phyloP scores from a whole-genome alignment of 768 basidiomycete species.

The Pulveroboletus sp. region DNA sequence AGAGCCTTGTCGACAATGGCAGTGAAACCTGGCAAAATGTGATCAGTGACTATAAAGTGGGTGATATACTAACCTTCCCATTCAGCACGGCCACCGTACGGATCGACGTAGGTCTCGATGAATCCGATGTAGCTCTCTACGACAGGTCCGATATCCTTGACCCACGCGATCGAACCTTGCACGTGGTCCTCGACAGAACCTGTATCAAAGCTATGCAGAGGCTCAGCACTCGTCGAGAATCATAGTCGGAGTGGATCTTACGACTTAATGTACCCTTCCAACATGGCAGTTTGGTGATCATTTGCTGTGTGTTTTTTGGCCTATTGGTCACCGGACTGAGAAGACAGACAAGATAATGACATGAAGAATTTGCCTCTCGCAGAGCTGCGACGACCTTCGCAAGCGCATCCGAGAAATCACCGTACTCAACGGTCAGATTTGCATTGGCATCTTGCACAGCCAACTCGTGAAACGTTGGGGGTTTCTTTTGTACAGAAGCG shows the following conservation, averaged over 20 bases:
- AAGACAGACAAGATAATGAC: background rate
- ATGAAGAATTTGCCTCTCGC: conserved; percentile 43
- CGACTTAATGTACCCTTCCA: conserved; percentile 79
- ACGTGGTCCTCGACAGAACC: conserved; percentile 82
- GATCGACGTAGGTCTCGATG: conserved; percentile 85
- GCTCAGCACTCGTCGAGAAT: background rate
- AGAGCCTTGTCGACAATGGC: conserved; percentile 85
- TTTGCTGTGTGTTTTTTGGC: conserved; percentile 75
- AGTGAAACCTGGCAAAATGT: conserved; percentile 62
- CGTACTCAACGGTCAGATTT: conserved; percentile 66
- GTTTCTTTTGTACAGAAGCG: conserved; percentile 58
- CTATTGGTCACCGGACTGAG: conserved; percentile 31
- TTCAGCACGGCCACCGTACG: conserved; percentile 87
- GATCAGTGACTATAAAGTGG: background rate
- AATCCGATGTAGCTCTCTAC: conserved; percentile 90
- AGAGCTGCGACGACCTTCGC: conserved; percentile 54
- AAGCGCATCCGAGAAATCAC: conserved; percentile 66
- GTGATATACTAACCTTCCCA: conserved; percentile 67
- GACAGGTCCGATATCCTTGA: conserved; percentile 81
- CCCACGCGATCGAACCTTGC: conserved; percentile 76
- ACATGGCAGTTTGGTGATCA: conserved; percentile 68
- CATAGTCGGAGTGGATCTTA: conserved; percentile 29
- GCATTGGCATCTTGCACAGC: conserved; percentile 40
- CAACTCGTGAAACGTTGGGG: conserved; percentile 44
- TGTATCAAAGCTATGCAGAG: conserved; percentile 51